Percentiles rank a stretch among this genome's conserved stretches.
phyloP scores from a whole-genome alignment of 2,329 filamentous ascomycete species.

The Pseudocercospora ulei region DNA sequence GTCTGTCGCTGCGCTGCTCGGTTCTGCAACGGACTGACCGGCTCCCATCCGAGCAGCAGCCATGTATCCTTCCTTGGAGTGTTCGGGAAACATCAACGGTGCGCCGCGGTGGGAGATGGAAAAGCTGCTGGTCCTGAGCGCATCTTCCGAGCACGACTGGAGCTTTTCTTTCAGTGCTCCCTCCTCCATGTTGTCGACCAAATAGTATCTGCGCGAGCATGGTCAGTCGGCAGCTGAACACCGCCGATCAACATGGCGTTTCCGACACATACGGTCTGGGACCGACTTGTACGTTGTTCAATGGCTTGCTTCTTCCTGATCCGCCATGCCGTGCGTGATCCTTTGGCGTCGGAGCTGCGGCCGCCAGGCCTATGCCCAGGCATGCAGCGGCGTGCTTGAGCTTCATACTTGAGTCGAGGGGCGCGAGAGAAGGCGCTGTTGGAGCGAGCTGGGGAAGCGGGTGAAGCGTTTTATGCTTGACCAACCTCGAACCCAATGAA shows the following conservation, averaged over 20 bases:
- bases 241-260: neutral
- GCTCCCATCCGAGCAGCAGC: conserved; percentile 59
- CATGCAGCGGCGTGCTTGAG: conserved; percentile 8
- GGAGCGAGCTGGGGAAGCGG: too few relatives aligned
- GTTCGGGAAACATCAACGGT: conserved; percentile 55
- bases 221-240: neutral
- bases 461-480: too few relatives aligned
- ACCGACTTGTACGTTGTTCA: conserved; percentile 47
- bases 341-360: conserved; percentile 10
- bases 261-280: conserved; percentile 45
- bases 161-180: conserved; percentile 52
- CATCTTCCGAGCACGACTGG: conserved; percentile 48
- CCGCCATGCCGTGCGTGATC: conserved; percentile 4
- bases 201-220: conserved; percentile 45
- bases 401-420: too few relatives aligned
- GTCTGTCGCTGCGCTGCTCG: neutral
- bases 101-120: conserved; percentile 54
- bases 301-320: conserved; percentile 9
- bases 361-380: conserved; percentile 9
- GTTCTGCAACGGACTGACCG: conserved; percentile 33
- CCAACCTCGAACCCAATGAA: too few relatives aligned
- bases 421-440: too few relatives aligned
- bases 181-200: conserved; percentile 54
- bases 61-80: conserved; percentile 50
- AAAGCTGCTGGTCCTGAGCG: conserved; percentile 47